A percentile compares a stretch with the other conserved stretches of the same genome.
phyloP scores from a whole-genome alignment of 2,329 filamentous ascomycete genomes.

The Epichloe aotearoae region DNA sequence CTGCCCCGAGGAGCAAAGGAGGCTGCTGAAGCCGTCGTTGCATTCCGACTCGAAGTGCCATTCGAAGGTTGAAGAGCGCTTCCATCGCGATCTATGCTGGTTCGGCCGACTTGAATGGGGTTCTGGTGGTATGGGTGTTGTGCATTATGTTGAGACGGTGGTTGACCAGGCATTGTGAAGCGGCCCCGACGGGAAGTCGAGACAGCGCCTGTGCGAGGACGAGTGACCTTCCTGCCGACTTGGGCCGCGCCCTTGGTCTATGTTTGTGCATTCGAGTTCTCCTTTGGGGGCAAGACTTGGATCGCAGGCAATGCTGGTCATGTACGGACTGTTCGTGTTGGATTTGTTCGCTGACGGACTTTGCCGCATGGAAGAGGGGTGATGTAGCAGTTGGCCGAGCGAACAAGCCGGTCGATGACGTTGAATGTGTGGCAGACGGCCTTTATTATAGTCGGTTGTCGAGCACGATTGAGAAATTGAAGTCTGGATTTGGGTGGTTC shows the following conservation, averaged over 20 bases:
- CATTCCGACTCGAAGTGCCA: slow-evolving; percentile 29
- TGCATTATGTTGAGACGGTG: slow-evolving; percentile 22
- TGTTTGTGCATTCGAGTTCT: slow-evolving; percentile 24
- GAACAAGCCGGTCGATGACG: background rate
- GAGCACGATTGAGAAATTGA: no score
- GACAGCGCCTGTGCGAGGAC: slow-evolving; percentile 21
- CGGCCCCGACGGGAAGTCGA: slow-evolving; percentile 18
- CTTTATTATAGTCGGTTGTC: no score
- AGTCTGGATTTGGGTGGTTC: background rate
- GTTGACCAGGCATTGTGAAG: slow-evolving; percentile 19
- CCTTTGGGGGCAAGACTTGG: background rate
- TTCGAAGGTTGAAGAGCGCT: slow-evolving; percentile 35
- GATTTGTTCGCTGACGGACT: background rate
- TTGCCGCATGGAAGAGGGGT: background rate
- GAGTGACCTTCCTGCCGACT: slow-evolving; percentile 22
- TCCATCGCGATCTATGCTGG: slow-evolving; percentile 44
- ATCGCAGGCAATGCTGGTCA: background rate
- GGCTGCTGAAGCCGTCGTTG: slow-evolving; percentile 40
- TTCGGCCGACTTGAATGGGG: slow-evolving; percentile 18
- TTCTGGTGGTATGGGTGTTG: slow-evolving; percentile 20
- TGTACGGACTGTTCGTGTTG: background rate
- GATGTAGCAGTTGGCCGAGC: background rate
- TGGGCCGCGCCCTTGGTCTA: slow-evolving; percentile 24
- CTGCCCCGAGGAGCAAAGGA: slow-evolving; percentile 54
- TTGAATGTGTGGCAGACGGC: background rate